Evolutionary conservation across 2,329 filamentous ascomycete genomes (phyloP).

Genomic region (Calycina herbarum): DNA sequence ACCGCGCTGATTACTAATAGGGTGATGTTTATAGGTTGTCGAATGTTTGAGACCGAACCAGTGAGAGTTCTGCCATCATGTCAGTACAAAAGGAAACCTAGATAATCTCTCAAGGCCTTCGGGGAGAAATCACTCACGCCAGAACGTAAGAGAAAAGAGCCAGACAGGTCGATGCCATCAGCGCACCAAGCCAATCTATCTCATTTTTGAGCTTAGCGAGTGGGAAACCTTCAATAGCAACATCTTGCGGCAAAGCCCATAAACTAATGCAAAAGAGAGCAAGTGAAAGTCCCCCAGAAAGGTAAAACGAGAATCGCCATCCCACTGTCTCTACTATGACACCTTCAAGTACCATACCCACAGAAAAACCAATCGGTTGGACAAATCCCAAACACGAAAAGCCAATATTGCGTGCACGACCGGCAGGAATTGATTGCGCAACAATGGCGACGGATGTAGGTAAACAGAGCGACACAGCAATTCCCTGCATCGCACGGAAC

Average conservation of each 20-base stretch:
- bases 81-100: not conserved
- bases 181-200: slow-evolving; percentile 56
- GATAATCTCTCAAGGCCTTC: too few species aligned
- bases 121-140: slow-evolving; percentile 43
- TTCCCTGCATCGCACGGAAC: slow-evolving; percentile 47
- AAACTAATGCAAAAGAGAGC: slow-evolving; percentile 39
- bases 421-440: slow-evolving; percentile 44
- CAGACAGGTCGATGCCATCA: slow-evolving; percentile 48
- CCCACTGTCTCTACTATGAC: slow-evolving; percentile 48
- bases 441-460: slow-evolving; percentile 51
- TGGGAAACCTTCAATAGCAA: slow-evolving; percentile 35
- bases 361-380: slow-evolving; percentile 50
- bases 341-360: slow-evolving; percentile 52
- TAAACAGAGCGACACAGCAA: slow-evolving; percentile 49
- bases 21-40: slow-evolving; percentile 48
- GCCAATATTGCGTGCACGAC: slow-evolving; percentile 41
- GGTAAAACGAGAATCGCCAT: slow-evolving; percentile 50
- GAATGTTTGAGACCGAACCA: slow-evolving; percentile 43
- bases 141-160: slow-evolving; percentile 54
- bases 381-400: slow-evolving; percentile 48
- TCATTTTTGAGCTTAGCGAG: slow-evolving; percentile 39
- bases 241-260: slow-evolving; percentile 39
- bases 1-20: slow-evolving; percentile 57
- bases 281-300: slow-evolving; percentile 41
- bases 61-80: slow-evolving; percentile 37